These are phyloP conservation scores for Iberis pinnata DNA, from an alignment of 345 rosid species.

Conservation along the genomic window DNA sequence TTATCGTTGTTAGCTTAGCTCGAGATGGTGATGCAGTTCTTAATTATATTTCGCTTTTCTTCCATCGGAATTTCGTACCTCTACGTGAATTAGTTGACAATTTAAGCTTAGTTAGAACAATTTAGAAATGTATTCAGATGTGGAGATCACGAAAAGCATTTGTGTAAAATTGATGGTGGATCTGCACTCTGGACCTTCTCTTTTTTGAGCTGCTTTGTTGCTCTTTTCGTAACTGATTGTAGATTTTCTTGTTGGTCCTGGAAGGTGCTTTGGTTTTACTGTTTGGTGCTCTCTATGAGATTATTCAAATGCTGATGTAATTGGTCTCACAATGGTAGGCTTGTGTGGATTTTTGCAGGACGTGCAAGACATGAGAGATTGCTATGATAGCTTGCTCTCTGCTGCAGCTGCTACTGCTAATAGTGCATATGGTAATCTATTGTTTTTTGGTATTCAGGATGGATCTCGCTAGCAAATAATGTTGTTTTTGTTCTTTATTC, in stretches of 20 bases:
- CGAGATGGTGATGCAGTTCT: not conserved
- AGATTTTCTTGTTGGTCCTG: not conserved
- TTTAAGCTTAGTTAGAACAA: not conserved
- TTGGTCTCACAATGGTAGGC: not conserved
- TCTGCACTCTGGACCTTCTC: slow-evolving; percentile 14
- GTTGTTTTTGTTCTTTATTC: too few species aligned
- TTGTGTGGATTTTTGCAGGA: slow-evolving; percentile 41
- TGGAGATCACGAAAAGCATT: not conserved
- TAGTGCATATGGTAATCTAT: slow-evolving; percentile 62
- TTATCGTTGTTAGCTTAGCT: slow-evolving; percentile 3
- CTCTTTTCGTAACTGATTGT: not conserved
- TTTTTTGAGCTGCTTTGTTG: too few species aligned
- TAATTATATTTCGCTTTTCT: not conserved
- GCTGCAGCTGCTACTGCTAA: slow-evolving; percentile 97
- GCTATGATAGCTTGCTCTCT: slow-evolving; percentile 86
- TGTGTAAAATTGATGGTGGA: slow-evolving; percentile 13
- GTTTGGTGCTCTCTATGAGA: too few species aligned
- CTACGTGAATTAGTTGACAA: not conserved
- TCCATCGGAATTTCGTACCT: not conserved
- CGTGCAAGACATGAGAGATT: slow-evolving; percentile 77
- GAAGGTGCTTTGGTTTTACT: too few species aligned
- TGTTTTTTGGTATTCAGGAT: not conserved
- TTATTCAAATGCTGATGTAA: not conserved
- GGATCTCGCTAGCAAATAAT: not conserved
- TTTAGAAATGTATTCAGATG: slow-evolving; percentile 15